phyloP scores from a whole-genome alignment of 1,284 basidiomycete species.

The Cystobasidium pallidum region DNA sequence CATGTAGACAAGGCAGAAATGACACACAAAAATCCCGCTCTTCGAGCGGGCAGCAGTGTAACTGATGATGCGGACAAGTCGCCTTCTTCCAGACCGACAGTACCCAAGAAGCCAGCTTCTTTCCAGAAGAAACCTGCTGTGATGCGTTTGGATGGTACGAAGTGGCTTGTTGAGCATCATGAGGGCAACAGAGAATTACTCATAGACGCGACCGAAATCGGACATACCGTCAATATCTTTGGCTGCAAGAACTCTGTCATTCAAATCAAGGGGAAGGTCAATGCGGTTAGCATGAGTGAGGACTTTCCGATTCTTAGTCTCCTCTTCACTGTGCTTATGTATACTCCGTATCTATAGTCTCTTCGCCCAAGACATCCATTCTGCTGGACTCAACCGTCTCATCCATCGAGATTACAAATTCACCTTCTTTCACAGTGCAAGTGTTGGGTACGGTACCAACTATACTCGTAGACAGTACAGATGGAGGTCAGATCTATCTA shows the following conservation, averaged over 20 bases:
- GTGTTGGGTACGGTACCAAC: conserved; percentile 88
- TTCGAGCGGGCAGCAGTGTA: conserved; percentile 65
- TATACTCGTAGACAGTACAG: conserved; percentile 89
- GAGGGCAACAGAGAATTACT: conserved; percentile 78
- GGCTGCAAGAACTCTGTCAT: conserved; percentile 89
- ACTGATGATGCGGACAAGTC: not conserved
- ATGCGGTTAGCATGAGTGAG: conserved; percentile 86
- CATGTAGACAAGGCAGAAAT: conserved; percentile 96
- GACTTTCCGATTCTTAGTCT: conserved; percentile 36
- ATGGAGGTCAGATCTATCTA: conserved; percentile 93
- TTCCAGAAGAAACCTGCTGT: conserved; percentile 88
- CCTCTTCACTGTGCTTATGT: not conserved
- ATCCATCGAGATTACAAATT: conserved; percentile 81
- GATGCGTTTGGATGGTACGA: conserved; percentile 85
- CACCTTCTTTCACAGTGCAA: conserved; percentile 90
- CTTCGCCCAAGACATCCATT: conserved; percentile 85
- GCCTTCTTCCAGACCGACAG: conserved; percentile 58
- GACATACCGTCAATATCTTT: conserved; percentile 86
- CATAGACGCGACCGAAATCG: conserved; percentile 77
- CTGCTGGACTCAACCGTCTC: conserved; percentile 91
- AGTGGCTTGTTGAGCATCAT: conserved; percentile 86
- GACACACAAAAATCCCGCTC: conserved; percentile 96
- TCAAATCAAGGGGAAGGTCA: conserved; percentile 89
- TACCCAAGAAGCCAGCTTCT: conserved; percentile 78
- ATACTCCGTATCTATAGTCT: conserved; percentile 63